Percentiles rank a stretch among this genome's conserved stretches.
These are phyloP conservation scores for Rhodomyrtus psidioides DNA, from an alignment of 441 rosid genomes.

Conservation along the genomic window DNA sequence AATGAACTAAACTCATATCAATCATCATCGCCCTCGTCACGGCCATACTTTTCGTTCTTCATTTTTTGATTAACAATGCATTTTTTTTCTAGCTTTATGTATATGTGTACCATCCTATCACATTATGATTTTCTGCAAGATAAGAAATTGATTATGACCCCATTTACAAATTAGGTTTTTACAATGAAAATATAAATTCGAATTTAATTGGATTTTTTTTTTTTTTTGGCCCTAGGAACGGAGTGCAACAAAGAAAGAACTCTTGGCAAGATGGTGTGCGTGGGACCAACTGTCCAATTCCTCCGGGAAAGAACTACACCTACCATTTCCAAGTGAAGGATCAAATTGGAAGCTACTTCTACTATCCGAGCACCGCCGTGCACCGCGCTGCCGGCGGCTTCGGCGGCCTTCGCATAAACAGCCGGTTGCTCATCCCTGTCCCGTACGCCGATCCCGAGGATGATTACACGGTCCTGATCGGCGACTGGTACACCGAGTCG, in stretches of 20 bases:
- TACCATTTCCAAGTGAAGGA: constrained; percentile 16
- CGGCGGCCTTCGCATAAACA: constrained; percentile 10
- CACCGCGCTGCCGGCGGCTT: constrained; percentile 1
- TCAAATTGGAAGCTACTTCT: constrained; percentile 16
- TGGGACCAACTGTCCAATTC: constrained; percentile 15
- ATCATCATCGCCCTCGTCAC: not conserved
- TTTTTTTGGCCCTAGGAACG: not conserved
- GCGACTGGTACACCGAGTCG: constrained; percentile 11
- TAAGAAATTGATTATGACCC: not conserved
- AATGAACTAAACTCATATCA: not conserved
- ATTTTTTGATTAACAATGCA: not conserved
- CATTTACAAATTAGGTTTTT: not conserved
- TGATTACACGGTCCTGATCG: constrained; percentile 4
- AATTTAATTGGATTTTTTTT: not conserved
- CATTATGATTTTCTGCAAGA: not conserved
- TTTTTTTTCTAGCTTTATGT: not conserved
- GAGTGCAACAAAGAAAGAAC: constrained; percentile 16
- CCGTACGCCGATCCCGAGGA: constrained; percentile 5
- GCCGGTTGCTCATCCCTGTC: constrained; percentile 13
- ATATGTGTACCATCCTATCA: not conserved
- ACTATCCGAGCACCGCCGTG: constrained; percentile 6
- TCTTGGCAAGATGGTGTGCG: constrained; percentile 12
- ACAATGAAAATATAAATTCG: not conserved
- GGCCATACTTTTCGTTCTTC: too few species aligned
- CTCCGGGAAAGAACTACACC: constrained; percentile 11